Conservation (phyloP, 2,329 filamentous ascomycete genomes). For the Didymella sp. region DNA sequence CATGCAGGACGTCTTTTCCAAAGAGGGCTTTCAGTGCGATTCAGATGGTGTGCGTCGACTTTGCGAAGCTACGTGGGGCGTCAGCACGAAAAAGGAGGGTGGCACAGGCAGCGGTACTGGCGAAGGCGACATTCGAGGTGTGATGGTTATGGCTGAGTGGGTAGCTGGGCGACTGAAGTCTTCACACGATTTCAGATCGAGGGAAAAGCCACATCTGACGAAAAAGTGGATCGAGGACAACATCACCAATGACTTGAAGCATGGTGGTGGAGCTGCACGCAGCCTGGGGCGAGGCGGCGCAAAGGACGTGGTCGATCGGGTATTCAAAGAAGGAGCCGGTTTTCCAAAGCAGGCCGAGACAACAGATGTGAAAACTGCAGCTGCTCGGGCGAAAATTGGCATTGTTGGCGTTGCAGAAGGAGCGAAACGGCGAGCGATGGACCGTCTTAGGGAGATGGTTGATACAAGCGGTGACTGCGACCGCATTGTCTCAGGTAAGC, state of each 20-base stretch:
- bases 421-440: conserved; percentile 74
- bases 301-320: conserved; percentile 77
- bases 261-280: conserved; percentile 74
- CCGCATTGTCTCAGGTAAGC: conserved; percentile 69
- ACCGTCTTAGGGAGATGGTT: conserved; percentile 75
- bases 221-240: conserved; percentile 79
- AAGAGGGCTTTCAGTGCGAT: conserved; percentile 87
- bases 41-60: conserved; percentile 85
- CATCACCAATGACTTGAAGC: conserved; percentile 70
- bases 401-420: conserved; percentile 73
- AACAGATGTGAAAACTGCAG: conserved; percentile 60
- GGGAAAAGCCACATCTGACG: conserved; percentile 63
- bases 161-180: conserved; percentile 73
- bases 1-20: conserved; percentile 83
- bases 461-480: conserved; percentile 81
- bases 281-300: conserved; percentile 74
- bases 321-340: conserved; percentile 80
- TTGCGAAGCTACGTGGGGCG: conserved; percentile 83
- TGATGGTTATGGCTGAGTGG: conserved; percentile 90
- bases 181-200: conserved; percentile 47
- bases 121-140: conserved; percentile 77
- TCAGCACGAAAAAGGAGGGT: conserved; percentile 73
- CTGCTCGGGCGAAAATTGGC: conserved; percentile 55
- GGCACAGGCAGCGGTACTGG: conserved; percentile 66
- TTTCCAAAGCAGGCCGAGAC: conserved; percentile 68